A percentile compares a stretch with the other conserved stretches of the same genome.
These are phyloP conservation scores for Paragyromitra xinjiangensis DNA, from an alignment of 495 filamentous ascomycete genomes.

Conservation along the genomic window DNA sequence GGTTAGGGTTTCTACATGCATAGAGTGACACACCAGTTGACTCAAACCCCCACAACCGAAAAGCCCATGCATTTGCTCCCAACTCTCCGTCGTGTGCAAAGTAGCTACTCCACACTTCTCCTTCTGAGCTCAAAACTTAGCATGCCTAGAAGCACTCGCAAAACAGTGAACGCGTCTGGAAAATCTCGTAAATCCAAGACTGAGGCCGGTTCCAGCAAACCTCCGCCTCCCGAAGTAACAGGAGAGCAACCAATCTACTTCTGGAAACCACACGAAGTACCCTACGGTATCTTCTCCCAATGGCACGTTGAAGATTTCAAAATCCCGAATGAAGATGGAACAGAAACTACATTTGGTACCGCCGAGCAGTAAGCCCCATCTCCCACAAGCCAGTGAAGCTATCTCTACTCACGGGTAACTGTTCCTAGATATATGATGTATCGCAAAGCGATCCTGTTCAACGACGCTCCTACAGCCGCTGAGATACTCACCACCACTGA, in stretches of 20 bases:
- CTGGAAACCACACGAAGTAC: constrained; percentile 56
- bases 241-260: constrained; percentile 57
- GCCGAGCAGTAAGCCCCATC: constrained; percentile 54
- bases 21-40: background rate
- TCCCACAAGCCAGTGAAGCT: background rate
- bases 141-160: background rate
- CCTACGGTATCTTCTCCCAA: constrained; percentile 59
- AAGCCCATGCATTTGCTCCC: background rate
- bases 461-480: constrained; percentile 55
- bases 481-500: constrained; percentile 61
- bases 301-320: constrained; percentile 59
- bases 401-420: background rate
- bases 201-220: background rate
- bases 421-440: constrained; percentile 70
- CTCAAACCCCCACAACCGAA: background rate
- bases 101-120: background rate
- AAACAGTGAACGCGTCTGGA: background rate
- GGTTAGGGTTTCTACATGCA: background rate
- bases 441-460: constrained; percentile 68
- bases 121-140: background rate
- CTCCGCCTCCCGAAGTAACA: background rate
- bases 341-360: constrained; percentile 48
- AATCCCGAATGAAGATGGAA: constrained; percentile 35
- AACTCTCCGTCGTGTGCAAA: background rate
- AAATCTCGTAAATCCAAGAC: background rate